These are phyloP conservation scores for Penicillium rolfsii DNA, from an alignment of 2,329 filamentous ascomycete genomes.

Conservation along the genomic window DNA sequence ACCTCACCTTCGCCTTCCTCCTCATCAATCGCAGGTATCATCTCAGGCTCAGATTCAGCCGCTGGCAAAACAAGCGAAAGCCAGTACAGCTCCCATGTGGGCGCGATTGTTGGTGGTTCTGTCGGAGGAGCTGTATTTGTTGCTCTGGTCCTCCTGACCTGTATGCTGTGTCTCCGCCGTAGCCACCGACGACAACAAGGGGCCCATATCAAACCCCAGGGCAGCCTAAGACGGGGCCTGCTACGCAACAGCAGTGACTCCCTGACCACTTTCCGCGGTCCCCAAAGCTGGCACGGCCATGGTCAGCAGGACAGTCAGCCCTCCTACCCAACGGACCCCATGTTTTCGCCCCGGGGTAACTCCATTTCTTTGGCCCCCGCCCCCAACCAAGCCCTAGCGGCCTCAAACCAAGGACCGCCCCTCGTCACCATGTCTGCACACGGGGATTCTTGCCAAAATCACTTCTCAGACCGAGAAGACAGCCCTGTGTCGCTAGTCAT, in stretches of 20 bases:
- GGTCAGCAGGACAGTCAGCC: conserved; percentile 13
- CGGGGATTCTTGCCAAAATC: conserved; percentile 1
- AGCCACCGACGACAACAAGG: conserved; percentile 18
- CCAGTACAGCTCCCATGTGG: conserved; percentile 7
- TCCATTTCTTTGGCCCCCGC: conserved; percentile 11
- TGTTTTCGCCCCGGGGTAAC: background rate
- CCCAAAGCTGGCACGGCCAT: conserved; percentile 15
- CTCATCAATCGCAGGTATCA: background rate
- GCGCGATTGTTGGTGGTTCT: conserved; percentile 35
- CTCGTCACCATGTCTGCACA: conserved; percentile 11
- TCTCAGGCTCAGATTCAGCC: conserved; percentile 6
- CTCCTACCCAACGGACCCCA: conserved; percentile 9
- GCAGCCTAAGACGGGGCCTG: conserved; percentile 27
- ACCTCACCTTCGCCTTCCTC: background rate
- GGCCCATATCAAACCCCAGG: conserved; percentile 7
- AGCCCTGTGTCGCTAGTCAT: conserved; percentile 16
- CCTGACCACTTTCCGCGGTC: conserved; percentile 21
- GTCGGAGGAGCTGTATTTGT: conserved; percentile 34
- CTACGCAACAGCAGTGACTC: conserved; percentile 22
- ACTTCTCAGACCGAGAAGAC: conserved; percentile 1
- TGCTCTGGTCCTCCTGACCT: conserved; percentile 30
- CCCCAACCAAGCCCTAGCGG: background rate
- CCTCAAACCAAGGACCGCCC: conserved; percentile 14
- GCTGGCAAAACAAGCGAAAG: background rate
- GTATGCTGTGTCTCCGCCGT: conserved; percentile 29